A percentile compares a stretch with the other conserved stretches of the same genome.
Conservation (phyloP, 2,329 filamentous ascomycete species). For the Fusarium falciforme region DNA sequence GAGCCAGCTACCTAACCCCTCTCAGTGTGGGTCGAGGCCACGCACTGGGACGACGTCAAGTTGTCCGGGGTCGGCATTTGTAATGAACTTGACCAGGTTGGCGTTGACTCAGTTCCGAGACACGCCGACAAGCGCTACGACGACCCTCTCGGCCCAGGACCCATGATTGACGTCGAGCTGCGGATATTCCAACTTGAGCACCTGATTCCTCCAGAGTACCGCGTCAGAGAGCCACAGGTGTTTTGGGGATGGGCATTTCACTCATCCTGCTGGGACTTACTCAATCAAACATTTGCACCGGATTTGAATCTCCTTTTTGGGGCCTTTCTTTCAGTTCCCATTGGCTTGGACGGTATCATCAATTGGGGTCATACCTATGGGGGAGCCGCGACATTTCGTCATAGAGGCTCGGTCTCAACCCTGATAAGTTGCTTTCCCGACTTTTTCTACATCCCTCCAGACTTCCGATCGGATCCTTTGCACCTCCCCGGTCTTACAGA, state of each 20-base stretch:
- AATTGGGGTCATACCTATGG: constrained; percentile 33
- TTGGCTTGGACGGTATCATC: neutral
- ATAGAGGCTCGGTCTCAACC: neutral
- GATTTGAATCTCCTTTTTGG: constrained; percentile 10
- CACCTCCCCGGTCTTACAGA: neutral
- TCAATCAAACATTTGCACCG: neutral
- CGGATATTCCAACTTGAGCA: neutral
- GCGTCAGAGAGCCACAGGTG: neutral
- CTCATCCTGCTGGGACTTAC: constrained; percentile 23
- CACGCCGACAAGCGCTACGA: constrained; percentile 6
- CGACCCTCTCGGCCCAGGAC: neutral
- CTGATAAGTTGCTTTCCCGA: neutral
- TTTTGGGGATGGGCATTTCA: constrained; percentile 24
- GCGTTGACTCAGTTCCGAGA: neutral
- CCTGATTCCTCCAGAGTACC: constrained; percentile 1
- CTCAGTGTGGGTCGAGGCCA: constrained; percentile 19
- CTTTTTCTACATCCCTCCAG: neutral
- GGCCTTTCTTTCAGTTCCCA: constrained; percentile 15
- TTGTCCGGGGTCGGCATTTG: constrained; percentile 21
- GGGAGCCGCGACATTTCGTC: neutral
- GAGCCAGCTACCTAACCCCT: neutral
- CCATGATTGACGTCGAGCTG: constrained; percentile 14
- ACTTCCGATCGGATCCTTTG: constrained; percentile 7
- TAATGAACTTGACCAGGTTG: neutral
- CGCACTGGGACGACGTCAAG: constrained; percentile 3